Evolutionary conservation across 768 basidiomycete species (phyloP).

Genomic region (Suillus tomentosus): DNA sequence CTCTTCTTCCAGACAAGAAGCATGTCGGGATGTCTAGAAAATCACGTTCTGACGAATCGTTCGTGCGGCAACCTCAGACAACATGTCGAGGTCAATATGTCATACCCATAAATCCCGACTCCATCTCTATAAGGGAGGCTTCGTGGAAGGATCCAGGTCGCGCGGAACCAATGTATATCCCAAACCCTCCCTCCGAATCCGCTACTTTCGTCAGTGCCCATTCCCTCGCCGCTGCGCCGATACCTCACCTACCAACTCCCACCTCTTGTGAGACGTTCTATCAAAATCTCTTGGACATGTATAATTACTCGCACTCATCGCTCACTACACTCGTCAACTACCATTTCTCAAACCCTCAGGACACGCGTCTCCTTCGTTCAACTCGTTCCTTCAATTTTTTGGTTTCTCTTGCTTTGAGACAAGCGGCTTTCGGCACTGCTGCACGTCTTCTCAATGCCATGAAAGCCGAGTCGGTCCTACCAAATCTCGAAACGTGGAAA

Average conservation of each 20-base stretch:
- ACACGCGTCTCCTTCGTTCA: slow-evolving; percentile 30
- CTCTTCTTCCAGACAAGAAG: slow-evolving; percentile 4
- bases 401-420: slow-evolving; percentile 51
- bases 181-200: slow-evolving; percentile 14
- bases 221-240: slow-evolving; percentile 9
- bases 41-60: not conserved
- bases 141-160: slow-evolving; percentile 29
- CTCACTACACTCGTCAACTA: slow-evolving; percentile 24
- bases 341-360: slow-evolving; percentile 28
- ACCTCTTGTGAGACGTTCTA: slow-evolving; percentile 38
- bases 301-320: slow-evolving; percentile 21
- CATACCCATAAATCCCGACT: slow-evolving; percentile 24
- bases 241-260: slow-evolving; percentile 29
- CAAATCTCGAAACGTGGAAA: slow-evolving; percentile 57
- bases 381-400: slow-evolving; percentile 47
- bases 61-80: not conserved
- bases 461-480: slow-evolving; percentile 41
- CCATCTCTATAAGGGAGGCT: slow-evolving; percentile 29
- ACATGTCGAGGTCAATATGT: slow-evolving; percentile 6
- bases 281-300: slow-evolving; percentile 28
- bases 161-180: slow-evolving; percentile 6
- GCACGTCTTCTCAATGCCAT: slow-evolving; percentile 49
- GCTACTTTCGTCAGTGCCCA: slow-evolving; percentile 10
- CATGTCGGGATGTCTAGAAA: slow-evolving; percentile 1
- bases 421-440: slow-evolving; percentile 49